Evolutionary conservation across 345 rosid genomes (phyloP).

Genomic region (Cardamine occulta): DNA sequence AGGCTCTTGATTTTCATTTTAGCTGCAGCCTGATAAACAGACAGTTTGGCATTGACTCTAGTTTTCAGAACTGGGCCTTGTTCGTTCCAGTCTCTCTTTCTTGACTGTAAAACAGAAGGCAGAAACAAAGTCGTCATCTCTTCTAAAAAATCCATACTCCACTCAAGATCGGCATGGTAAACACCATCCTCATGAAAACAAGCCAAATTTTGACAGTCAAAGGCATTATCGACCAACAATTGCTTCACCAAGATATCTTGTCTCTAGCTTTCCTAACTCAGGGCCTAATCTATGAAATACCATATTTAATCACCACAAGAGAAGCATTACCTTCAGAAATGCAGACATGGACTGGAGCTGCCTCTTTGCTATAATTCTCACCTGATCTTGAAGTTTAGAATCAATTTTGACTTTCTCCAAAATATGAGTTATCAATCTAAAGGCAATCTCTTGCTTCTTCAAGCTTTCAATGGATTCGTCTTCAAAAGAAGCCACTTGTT

Average conservation of each 20-base stretch:
- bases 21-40: constrained; percentile 83
- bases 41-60: constrained; percentile 79
- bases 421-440: constrained; percentile 76
- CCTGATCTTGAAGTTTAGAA: constrained; percentile 74
- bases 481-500: constrained; percentile 72
- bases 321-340: constrained; percentile 78
- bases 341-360: constrained; percentile 91
- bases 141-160: constrained; percentile 23
- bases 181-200: constrained; percentile 20
- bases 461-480: constrained; percentile 83
- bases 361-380: constrained; percentile 73
- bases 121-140: constrained; percentile 34
- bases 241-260: constrained; percentile 17
- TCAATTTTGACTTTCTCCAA: constrained; percentile 71
- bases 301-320: background rate
- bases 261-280: constrained; percentile 17
- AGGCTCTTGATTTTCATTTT: constrained; percentile 80
- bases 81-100: constrained; percentile 94
- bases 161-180: constrained; percentile 18
- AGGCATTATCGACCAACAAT: background rate
- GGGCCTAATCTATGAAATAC: background rate
- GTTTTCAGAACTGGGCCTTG: constrained; percentile 81
- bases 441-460: constrained; percentile 93
- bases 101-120: constrained; percentile 61
- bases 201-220: constrained; percentile 2